Evolutionary conservation across 2,329 filamentous ascomycete species (phyloP).

Genomic region (Trichoderma pleuroti): DNA sequence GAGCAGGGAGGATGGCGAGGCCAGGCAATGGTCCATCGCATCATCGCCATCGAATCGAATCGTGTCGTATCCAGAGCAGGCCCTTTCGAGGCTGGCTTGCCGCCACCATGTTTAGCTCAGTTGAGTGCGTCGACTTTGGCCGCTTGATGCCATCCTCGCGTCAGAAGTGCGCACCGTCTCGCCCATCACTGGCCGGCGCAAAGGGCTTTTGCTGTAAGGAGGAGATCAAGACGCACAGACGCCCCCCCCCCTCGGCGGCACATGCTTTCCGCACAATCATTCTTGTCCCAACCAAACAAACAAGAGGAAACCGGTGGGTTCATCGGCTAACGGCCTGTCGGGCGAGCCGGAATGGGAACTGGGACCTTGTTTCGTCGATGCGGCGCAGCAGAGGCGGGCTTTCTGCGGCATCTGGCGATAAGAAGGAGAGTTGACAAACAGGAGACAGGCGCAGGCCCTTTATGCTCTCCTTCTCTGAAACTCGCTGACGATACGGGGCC

Average conservation of each 20-base stretch:
- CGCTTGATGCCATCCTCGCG: neutral
- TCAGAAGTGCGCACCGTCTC: neutral
- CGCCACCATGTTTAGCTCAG: neutral
- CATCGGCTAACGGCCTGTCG: neutral
- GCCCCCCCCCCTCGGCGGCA: neutral
- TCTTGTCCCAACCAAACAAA: neutral
- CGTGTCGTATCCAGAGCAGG: neutral
- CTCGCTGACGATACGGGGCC: neutral
- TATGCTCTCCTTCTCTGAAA: neutral
- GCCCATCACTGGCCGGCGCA: neutral
- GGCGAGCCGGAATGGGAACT: neutral
- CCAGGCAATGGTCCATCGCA: neutral
- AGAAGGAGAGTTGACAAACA: neutral
- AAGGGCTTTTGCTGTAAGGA: neutral
- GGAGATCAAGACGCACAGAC: slow-evolving; percentile 6
- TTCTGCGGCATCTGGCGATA: neutral
- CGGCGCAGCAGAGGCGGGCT: slow-evolving; percentile 7
- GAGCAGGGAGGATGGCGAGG: neutral
- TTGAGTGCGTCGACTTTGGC: neutral
- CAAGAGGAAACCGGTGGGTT: neutral
- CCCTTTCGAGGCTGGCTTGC: neutral
- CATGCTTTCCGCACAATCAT: neutral
- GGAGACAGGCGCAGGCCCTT: neutral
- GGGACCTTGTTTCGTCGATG: slow-evolving; percentile 2
- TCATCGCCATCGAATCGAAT: neutral